A percentile compares a stretch with the other conserved stretches of the same genome.
phyloP scores from a whole-genome alignment of 345 rosid genomes.

The Brassica cretica region DNA sequence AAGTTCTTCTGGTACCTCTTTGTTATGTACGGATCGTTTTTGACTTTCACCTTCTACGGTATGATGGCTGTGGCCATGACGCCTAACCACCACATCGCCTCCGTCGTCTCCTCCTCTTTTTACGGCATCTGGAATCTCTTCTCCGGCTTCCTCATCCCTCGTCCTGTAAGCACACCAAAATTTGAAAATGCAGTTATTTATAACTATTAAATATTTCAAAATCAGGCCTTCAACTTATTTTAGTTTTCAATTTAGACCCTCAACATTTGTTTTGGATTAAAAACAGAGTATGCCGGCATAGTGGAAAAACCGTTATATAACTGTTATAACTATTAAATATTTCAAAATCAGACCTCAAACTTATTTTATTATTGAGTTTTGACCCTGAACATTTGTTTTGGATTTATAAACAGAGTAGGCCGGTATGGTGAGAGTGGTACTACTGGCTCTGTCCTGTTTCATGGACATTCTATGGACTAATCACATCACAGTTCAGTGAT shows the following conservation, averaged over 20 bases:
- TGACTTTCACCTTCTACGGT: slow-evolving; percentile 71
- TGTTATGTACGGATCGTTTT: slow-evolving; percentile 50
- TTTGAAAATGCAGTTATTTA: not conserved
- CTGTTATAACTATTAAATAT: not conserved
- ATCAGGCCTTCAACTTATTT: not conserved
- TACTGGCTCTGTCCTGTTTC: slow-evolving; percentile 53
- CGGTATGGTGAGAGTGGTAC: slow-evolving; percentile 56
- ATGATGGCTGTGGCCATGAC: slow-evolving; percentile 73
- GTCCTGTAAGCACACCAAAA: slow-evolving; percentile 44
- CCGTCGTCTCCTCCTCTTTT: slow-evolving; percentile 54
- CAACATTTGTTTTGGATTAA: too few relatives aligned
- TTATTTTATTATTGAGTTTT: not conserved
- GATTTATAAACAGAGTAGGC: slow-evolving; percentile 43
- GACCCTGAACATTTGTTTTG: not conserved
- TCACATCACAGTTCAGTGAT: slow-evolving; percentile 49
- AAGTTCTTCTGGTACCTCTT: slow-evolving; percentile 69
- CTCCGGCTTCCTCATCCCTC: slow-evolving; percentile 64
- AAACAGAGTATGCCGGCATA: too few relatives aligned
- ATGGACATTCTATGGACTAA: slow-evolving; percentile 53
- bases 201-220: not conserved
- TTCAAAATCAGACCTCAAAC: not conserved
- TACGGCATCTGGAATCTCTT: slow-evolving; percentile 61
- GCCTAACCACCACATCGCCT: slow-evolving; percentile 60
- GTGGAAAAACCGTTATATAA: too few relatives aligned
- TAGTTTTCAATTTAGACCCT: not conserved